Base-by-base conservation (phyloP, 805 yeast genomes). In the Wickerhamomyces sydowiorum region DNA sequence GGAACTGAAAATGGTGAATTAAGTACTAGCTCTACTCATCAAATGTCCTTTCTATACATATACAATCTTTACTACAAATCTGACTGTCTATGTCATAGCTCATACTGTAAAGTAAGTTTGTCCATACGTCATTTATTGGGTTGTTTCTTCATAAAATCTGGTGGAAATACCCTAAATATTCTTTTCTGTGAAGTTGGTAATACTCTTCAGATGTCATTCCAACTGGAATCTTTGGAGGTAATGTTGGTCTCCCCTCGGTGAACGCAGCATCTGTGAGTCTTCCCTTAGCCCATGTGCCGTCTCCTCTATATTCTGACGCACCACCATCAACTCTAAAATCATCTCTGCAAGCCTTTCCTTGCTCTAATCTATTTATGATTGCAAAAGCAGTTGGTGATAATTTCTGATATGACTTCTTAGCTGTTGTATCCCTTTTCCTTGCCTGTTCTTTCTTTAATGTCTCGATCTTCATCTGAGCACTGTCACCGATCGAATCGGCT, bases 161-260 rank as follows among this genome's bases (percentile, higher is more conserved):
- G 38, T 45, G 43, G 15, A 42, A 47, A 34, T 46, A 53, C 1
- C 31, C 44, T 9, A 51, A 27, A 41, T 36, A 53, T 15, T 43
- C 46, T 10, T 25, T 34, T 36, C 43, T 46, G 21, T 47, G 39
- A 14, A 53, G 30, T 13, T 43, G 45, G 31, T 44, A 54, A 43
- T 45, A 56, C 38, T 56, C 61, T 31, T 47, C 54, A 12, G 47
- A 30, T 1, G 18, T 33, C 59, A 56, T 49, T 4, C 61, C 61
- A 5, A 54, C 32, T 1, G 61, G 60, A 13, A 56, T 48, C 47
- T 51, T 52, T 17, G 57, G 57, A 8, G 60, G 60, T 2, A 49
- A 37, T 7, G 33, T 38, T 5, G 61, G 61, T 3, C 52, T 32
- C 6, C 34, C 37, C 5, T 36, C 43, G 2, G 47, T 37, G 3